A percentile compares a stretch with the other conserved stretches of the same genome.
Conservation (phyloP, 768 basidiomycete species). For the Auricularia sp. region DNA sequence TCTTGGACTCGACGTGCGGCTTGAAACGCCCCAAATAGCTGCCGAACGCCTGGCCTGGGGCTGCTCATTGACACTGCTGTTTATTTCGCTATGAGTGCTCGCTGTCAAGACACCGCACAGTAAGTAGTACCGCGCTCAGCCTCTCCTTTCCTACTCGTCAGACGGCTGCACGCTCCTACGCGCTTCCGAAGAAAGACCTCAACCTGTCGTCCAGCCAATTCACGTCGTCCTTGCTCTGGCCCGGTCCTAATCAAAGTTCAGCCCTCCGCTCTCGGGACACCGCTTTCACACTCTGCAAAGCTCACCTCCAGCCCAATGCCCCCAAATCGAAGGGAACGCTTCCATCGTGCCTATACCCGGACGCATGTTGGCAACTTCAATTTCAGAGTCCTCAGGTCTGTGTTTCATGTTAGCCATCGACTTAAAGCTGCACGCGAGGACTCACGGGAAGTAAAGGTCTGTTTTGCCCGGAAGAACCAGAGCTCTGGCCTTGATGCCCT, state of each 20-base stretch:
- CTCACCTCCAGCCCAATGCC: not conserved
- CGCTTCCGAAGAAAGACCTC: not conserved
- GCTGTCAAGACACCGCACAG: too few relatives aligned
- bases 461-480: constrained; percentile 52
- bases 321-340: not conserved
- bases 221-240: not conserved
- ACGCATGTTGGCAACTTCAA: constrained; percentile 33
- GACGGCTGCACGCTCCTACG: too few relatives aligned
- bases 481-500: constrained; percentile 39
- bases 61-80: too few relatives aligned
- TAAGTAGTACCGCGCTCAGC: too few relatives aligned
- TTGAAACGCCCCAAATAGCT: too few relatives aligned
- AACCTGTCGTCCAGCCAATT: not conserved
- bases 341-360: not conserved
- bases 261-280: not conserved
- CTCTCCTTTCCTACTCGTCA: too few relatives aligned
- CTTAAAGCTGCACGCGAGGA: constrained; percentile 4
- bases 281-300: not conserved
- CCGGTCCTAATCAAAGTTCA: not conserved
- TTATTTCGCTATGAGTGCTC: too few relatives aligned
- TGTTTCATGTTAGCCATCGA: constrained; percentile 1
- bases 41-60: too few relatives aligned
- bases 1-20: too few relatives aligned
- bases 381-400: constrained; percentile 47
- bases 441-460: constrained; percentile 47